Percentiles rank a stretch among this genome's conserved stretches.
phyloP scores from a whole-genome alignment of 1,284 basidiomycete species.

The Marasmius tenuissimus region DNA sequence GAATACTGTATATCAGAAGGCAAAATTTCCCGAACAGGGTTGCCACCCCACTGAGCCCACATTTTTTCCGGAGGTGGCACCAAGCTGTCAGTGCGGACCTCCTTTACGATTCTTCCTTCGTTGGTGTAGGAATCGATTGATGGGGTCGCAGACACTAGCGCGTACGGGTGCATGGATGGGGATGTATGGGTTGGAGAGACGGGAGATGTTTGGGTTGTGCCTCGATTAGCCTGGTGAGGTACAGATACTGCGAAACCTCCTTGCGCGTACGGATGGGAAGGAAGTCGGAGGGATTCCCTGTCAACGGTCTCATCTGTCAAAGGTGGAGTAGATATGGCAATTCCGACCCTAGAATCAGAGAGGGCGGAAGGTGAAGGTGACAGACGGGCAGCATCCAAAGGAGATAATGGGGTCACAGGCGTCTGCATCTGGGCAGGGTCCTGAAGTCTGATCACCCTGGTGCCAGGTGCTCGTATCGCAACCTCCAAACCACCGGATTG shows the following conservation, averaged over 20 bases:
- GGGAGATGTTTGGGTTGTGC: not conserved
- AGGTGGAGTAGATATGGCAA: slow-evolving; percentile 66
- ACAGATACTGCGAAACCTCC: slow-evolving; percentile 31
- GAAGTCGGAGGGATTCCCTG: slow-evolving; percentile 38
- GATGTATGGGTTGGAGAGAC: slow-evolving; percentile 11
- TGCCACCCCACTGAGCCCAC: slow-evolving; percentile 50
- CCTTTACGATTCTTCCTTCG: slow-evolving; percentile 20
- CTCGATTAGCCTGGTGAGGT: not conserved
- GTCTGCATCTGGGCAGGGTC: slow-evolving; percentile 31
- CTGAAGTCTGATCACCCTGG: slow-evolving; percentile 41
- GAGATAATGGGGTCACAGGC: slow-evolving; percentile 18
- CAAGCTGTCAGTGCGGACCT: slow-evolving; percentile 30
- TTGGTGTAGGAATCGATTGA: slow-evolving; percentile 26
- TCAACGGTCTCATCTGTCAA: slow-evolving; percentile 32
- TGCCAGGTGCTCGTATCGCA: slow-evolving; percentile 40
- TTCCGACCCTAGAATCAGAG: slow-evolving; percentile 48
- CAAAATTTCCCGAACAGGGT: slow-evolving; percentile 49
- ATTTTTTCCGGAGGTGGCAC: slow-evolving; percentile 46
- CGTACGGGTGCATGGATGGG: slow-evolving; percentile 32
- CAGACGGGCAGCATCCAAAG: slow-evolving; percentile 11
- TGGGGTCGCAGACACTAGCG: slow-evolving; percentile 16
- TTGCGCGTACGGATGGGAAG: slow-evolving; percentile 60
- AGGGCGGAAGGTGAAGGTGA: slow-evolving; percentile 27
- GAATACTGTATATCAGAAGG: slow-evolving; percentile 55
- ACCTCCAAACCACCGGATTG: slow-evolving; percentile 37